Percentiles rank a stretch among this genome's conserved stretches.
These are phyloP conservation scores for Esteya vermicola DNA, from an alignment of 2,329 filamentous ascomycete species.

Conservation along the genomic window DNA sequence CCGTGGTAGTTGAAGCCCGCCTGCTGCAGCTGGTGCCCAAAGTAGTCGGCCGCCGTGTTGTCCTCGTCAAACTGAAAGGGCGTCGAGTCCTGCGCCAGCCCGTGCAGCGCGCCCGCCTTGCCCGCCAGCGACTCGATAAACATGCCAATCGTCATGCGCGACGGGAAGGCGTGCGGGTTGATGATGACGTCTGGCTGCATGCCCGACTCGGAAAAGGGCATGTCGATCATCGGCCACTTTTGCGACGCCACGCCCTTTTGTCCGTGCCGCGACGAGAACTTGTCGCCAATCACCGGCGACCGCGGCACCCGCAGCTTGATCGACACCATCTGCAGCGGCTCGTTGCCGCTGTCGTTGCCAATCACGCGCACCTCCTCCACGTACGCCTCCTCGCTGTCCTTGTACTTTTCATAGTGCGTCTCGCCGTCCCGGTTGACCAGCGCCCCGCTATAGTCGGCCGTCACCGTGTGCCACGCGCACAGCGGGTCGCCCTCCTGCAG, in stretches of 20 bases:
- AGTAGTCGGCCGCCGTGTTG: conserved; percentile 84
- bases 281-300: conserved; percentile 88
- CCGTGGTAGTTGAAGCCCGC: conserved; percentile 97
- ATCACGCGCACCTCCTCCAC: conserved; percentile 89
- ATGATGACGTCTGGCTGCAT: conserved; percentile 98
- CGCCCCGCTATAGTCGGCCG: conserved; percentile 61
- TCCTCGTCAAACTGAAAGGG: conserved; percentile 92
- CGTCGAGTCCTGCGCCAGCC: conserved; percentile 88
- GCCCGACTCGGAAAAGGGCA: conserved; percentile 93
- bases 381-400: conserved; percentile 75
- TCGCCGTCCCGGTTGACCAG: conserved; percentile 75
- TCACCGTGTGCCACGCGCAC: conserved; percentile 80
- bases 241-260: conserved; percentile 96
- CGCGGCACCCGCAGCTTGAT: conserved; percentile 89
- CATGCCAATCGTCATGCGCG: conserved; percentile 99
- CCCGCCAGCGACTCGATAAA: conserved; percentile 95
- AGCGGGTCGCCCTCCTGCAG: conserved; percentile 72
- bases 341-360: conserved; percentile 67
- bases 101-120: conserved; percentile 87
- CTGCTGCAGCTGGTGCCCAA: conserved; percentile 87
- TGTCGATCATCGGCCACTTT: conserved; percentile 85
- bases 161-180: conserved; percentile 98
- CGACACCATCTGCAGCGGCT: conserved; percentile 76
- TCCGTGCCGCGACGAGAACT: conserved; percentile 96
- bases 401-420: conserved; percentile 87